Evolutionary conservation across 73 alveolate genomes (phyloP).

Genomic region (Paramecium caudatum): DNA sequence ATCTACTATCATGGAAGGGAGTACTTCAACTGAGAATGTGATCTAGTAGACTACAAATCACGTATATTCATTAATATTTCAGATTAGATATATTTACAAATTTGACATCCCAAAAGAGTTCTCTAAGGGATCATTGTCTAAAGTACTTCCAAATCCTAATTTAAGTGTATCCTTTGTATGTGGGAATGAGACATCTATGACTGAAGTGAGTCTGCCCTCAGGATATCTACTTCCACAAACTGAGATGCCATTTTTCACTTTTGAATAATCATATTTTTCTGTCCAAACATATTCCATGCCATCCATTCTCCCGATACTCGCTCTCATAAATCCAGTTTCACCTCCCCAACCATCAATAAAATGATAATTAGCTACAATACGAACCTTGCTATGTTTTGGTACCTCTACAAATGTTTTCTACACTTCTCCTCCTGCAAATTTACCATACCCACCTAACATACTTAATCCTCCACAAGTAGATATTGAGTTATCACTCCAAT

Average conservation of each 20-base stretch:
- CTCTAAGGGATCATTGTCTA: constrained; percentile 86
- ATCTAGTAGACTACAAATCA: constrained; percentile 24
- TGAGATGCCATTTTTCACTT: constrained; percentile 80
- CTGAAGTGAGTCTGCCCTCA: constrained; percentile 81
- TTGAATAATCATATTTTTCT: constrained; percentile 78
- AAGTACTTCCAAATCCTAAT: constrained; percentile 79
- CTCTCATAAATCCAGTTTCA: constrained; percentile 85
- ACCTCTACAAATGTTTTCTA: constrained; percentile 78
- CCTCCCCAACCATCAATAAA: constrained; percentile 91
- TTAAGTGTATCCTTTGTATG: constrained; percentile 74
- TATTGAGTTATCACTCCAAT: constrained; percentile 79
- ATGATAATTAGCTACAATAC: constrained; percentile 84
- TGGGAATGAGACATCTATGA: constrained; percentile 78
- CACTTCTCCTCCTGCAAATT: constrained; percentile 80
- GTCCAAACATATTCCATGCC: constrained; percentile 84
- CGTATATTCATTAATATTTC: constrained; percentile 34
- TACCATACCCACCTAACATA: constrained; percentile 91
- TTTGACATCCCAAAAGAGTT: constrained; percentile 84
- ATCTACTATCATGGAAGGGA: background rate
- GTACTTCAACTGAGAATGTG: constrained; percentile 3
- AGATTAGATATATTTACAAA: constrained; percentile 77
- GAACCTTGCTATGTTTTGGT: constrained; percentile 80
- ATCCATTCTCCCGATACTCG: constrained; percentile 74
- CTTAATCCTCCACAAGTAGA: constrained; percentile 80
- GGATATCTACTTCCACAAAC: constrained; percentile 84